Conservation (phyloP, 192 early-diverging fungal genomes). For the Entomortierella beljakovae region DNA sequence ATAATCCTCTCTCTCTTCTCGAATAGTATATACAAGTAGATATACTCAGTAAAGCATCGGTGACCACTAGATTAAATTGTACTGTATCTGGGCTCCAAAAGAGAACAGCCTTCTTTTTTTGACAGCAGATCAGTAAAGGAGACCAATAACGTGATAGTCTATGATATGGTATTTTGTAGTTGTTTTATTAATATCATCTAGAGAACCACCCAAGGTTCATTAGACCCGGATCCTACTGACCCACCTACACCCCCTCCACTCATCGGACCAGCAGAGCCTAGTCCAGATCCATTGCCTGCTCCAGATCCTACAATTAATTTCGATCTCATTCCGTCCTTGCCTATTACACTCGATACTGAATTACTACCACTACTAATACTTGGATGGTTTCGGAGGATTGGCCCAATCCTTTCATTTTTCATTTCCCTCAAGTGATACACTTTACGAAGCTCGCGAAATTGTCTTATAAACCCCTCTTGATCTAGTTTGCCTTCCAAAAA, state of each 20-base stretch:
- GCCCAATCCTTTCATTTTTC: conserved; percentile 56
- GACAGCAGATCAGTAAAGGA: too few species aligned
- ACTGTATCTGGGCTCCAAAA: too few species aligned
- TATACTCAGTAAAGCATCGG: too few species aligned
- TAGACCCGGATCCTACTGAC: background rate
- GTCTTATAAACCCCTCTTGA: conserved; percentile 61
- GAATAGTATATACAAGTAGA: too few species aligned
- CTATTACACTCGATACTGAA: background rate
- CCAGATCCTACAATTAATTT: conserved; percentile 8
- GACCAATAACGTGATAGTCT: too few species aligned
- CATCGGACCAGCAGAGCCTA: background rate
- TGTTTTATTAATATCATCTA: conserved; percentile 6
- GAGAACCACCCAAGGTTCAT: conserved; percentile 5
- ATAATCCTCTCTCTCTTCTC: too few species aligned
- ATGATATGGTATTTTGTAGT: too few species aligned
- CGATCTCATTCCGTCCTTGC: conserved; percentile 8
- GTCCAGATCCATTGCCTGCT: background rate
- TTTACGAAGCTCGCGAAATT: conserved; percentile 64
- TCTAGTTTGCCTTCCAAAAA: conserved; percentile 65
- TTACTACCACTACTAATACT: background rate
- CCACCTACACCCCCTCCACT: background rate
- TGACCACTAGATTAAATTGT: too few species aligned
- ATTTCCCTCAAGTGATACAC: conserved; percentile 66
- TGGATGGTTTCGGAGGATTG: conserved; percentile 33
- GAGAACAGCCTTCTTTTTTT: too few species aligned